phyloP scores from a whole-genome alignment of 1,139 yeast species.

The Yamadazyma atlantica region DNA sequence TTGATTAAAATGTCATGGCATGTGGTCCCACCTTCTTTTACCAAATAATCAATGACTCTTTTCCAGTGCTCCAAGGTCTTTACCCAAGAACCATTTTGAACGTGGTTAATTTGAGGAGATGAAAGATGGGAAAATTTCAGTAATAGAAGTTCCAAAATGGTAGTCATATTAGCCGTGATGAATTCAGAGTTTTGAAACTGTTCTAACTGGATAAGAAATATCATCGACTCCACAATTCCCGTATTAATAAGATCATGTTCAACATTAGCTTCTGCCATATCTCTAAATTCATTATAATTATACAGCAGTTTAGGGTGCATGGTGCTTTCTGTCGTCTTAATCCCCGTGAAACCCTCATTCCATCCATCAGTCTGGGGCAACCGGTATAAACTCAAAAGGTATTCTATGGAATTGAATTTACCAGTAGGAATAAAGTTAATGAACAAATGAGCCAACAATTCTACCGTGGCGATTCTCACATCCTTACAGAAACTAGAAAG shows the following conservation, averaged over 20 bases:
- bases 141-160: slow-evolving; percentile 32
- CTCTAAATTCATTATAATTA: slow-evolving; percentile 11
- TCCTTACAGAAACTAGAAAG: slow-evolving; percentile 35
- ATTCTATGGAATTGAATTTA: slow-evolving; percentile 36
- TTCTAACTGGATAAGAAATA: slow-evolving; percentile 42
- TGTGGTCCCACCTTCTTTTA: slow-evolving; percentile 40
- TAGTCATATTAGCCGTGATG: slow-evolving; percentile 27
- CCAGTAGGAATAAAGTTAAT: slow-evolving; percentile 42
- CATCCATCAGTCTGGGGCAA: slow-evolving; percentile 29
- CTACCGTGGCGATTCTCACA: slow-evolving; percentile 39
- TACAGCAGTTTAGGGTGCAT: slow-evolving; percentile 6
- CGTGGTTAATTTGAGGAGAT: slow-evolving; percentile 23
- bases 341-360: slow-evolving; percentile 20
- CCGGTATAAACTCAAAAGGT: slow-evolving; percentile 29
- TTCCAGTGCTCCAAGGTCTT: slow-evolving; percentile 32
- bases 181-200: slow-evolving; percentile 43
- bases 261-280: slow-evolving; percentile 13
- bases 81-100: slow-evolving; percentile 38
- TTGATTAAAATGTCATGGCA: slow-evolving; percentile 38
- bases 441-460: slow-evolving; percentile 34
- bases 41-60: slow-evolving; percentile 29
- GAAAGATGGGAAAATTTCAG: slow-evolving; percentile 22
- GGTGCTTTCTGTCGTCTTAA: slow-evolving; percentile 6
- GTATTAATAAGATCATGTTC: slow-evolving; percentile 27
- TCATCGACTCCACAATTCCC: slow-evolving; percentile 34